Base-by-base conservation (phyloP, 1,284 basidiomycete genomes). In the Cerrena zonata region DNA sequence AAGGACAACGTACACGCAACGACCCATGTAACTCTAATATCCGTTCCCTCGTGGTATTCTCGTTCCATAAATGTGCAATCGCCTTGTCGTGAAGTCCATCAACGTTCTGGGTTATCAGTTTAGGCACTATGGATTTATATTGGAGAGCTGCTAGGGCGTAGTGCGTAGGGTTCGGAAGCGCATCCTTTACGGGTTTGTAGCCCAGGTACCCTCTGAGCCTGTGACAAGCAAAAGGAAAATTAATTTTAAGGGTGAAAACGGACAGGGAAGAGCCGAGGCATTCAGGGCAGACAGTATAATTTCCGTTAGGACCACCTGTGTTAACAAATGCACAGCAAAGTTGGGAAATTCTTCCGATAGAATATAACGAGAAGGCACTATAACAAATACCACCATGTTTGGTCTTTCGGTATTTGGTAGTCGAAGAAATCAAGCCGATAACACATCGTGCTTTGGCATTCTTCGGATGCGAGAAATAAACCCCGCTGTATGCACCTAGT, bases 11-110 rank as follows among this genome's bases (percentile, higher is more conserved):
- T 63, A 91, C 89, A 61, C 91, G 88, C 3, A 97, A 69, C 5
- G 88, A 92, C 19, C 93, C 94, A 65, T 97, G 93, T 7, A 97
- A 76, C 64, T 95, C 91, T 25, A 95, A 71, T 47, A 94, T 84
- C 10, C 68, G 68, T 30, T 73, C 59, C 34, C 74, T 64, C 47
- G 76, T 65, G 37, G 56, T 63, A 4, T 61, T 46, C n/a, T 67
- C 58, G 50, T 69, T 62, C 69, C 66, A 72, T 19, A 69, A 60
- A 48, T 62, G 69, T 55, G 62, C 61, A 41, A 84, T 65, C 24
- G 84, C 87, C 69, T 91, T 91, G 46, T 83, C 82, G 62, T 94
- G 92, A 12, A 95, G 78, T 5, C 91, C 91, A 61, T 96, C 94
- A 5, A 96, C 92, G 60, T 94, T 95, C 66, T 95, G 92, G 0